phyloP scores from a whole-genome alignment of 768 basidiomycete genomes.

The Scleroderma citrinum region DNA sequence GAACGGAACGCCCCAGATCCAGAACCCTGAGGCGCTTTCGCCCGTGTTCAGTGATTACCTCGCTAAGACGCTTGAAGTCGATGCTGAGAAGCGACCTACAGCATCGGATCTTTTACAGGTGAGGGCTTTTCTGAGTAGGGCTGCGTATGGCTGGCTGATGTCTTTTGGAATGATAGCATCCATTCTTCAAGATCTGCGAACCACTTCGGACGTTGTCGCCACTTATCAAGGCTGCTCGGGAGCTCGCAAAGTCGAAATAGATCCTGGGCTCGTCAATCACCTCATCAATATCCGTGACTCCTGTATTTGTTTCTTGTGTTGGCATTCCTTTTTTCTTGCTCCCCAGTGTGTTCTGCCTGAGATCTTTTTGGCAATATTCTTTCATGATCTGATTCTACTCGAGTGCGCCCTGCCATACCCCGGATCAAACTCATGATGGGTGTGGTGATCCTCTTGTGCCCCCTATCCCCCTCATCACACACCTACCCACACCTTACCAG shows the following conservation, averaged over 20 bases:
- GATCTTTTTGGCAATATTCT: background rate
- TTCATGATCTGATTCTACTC: conserved; percentile 2
- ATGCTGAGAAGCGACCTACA: conserved; percentile 88
- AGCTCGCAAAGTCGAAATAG: conserved; percentile 63
- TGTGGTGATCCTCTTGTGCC: background rate
- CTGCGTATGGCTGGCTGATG: conserved; percentile 3
- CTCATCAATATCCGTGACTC: conserved; percentile 1
- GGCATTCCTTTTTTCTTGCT: background rate
- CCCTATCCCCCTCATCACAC: background rate
- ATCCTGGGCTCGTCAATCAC: background rate
- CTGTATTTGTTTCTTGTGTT: background rate
- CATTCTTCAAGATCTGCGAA: conserved; percentile 85
- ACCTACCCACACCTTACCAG: background rate
- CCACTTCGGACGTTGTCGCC: conserved; percentile 82
- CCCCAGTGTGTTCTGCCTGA: background rate
- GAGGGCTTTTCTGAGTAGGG: conserved; percentile 14
- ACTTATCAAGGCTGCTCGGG: conserved; percentile 87
- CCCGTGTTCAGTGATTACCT: conserved; percentile 86
- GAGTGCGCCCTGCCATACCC: background rate
- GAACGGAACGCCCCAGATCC: conserved; percentile 94
- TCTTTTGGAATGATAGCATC: conserved; percentile 46
- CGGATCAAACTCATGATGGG: background rate
- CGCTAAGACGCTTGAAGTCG: conserved; percentile 83
- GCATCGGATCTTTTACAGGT: conserved; percentile 79
- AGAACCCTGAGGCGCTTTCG: conserved; percentile 78